phyloP scores from a whole-genome alignment of 192 early-diverging fungal genomes.

The Phycomyces blakesleeanus region DNA sequence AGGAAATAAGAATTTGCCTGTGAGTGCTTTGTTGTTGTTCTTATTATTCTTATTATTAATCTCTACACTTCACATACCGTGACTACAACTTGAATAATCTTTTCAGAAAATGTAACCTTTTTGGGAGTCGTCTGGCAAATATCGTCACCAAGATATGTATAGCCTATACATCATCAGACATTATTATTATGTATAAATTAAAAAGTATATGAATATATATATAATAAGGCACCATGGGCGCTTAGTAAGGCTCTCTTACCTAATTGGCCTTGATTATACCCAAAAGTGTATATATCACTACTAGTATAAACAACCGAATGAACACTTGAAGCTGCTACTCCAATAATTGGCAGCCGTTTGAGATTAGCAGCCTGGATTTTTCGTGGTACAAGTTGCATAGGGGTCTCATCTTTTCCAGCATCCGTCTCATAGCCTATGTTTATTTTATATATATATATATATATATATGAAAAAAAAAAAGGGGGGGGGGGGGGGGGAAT shows the following conservation, averaged over 20 bases:
- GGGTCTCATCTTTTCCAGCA: slow-evolving; percentile 28
- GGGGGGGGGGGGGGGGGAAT: too few relatives aligned
- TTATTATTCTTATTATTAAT: too few relatives aligned
- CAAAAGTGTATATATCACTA: slow-evolving; percentile 60
- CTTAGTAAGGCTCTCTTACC: too few relatives aligned
- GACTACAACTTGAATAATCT: slow-evolving; percentile 53
- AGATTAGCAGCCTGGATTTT: slow-evolving; percentile 49
- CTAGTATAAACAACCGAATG: slow-evolving; percentile 65
- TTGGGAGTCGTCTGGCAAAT: slow-evolving; percentile 50
- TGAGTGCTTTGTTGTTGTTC: too few relatives aligned
- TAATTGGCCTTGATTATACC: slow-evolving; percentile 70
- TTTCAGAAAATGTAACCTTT: slow-evolving; percentile 53
- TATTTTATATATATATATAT: too few relatives aligned
- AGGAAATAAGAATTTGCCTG: neutral
- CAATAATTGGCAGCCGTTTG: slow-evolving; percentile 49
- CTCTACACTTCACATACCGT: too few relatives aligned
- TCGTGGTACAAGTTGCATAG: slow-evolving; percentile 42
- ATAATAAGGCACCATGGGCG: neutral
- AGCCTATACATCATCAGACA: slow-evolving; percentile 15
- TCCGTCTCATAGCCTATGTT: slow-evolving; percentile 30
- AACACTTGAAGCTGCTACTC: slow-evolving; percentile 62
- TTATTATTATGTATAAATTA: slow-evolving; percentile 6
- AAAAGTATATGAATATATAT: neutral
- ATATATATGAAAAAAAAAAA: too few relatives aligned
- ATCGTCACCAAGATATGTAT: slow-evolving; percentile 26